Percentiles rank a stretch among this genome's conserved stretches.
These are phyloP conservation scores for Clonostachys rhizophaga DNA, from an alignment of 2,329 filamentous ascomycete species.

Conservation along the genomic window DNA sequence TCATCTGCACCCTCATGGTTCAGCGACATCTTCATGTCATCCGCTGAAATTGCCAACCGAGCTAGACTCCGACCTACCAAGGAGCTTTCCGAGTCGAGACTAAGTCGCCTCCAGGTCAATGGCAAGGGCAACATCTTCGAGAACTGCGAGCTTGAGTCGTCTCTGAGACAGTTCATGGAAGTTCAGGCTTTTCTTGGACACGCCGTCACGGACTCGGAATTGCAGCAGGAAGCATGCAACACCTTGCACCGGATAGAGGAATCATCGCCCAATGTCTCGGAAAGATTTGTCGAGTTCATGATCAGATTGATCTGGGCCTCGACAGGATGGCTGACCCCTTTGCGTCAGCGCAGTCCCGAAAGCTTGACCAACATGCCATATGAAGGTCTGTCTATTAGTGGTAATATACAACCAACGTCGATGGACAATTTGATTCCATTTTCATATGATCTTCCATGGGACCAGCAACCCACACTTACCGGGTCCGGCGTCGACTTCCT, in stretches of 20 bases:
- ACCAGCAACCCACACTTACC: too few relatives aligned
- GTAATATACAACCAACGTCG: too few relatives aligned
- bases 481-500: too few relatives aligned
- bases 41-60: constrained; percentile 4
- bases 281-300: not conserved
- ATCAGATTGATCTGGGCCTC: not conserved
- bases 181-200: constrained; percentile 1
- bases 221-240: constrained; percentile 9
- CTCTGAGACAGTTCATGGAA: constrained; percentile 1
- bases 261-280: not conserved
- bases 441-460: too few relatives aligned
- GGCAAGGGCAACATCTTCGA: constrained; percentile 13
- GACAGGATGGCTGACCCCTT: not conserved
- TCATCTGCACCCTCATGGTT: constrained; percentile 9
- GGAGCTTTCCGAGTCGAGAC: constrained; percentile 4
- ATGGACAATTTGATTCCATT: too few relatives aligned
- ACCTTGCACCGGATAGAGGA: constrained; percentile 5
- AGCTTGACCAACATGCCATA: not conserved
- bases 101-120: constrained; percentile 10
- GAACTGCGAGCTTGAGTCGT: constrained; percentile 8
- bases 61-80: constrained; percentile 11
- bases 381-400: too few relatives aligned
- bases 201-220: constrained; percentile 3
- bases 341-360: not conserved
- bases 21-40: constrained; percentile 12